Evolutionary conservation across 192 early-diverging fungal genomes (phyloP), one percentile per base, ranked within the genome.

Genomic region (Coemansia pectinata): DNA sequence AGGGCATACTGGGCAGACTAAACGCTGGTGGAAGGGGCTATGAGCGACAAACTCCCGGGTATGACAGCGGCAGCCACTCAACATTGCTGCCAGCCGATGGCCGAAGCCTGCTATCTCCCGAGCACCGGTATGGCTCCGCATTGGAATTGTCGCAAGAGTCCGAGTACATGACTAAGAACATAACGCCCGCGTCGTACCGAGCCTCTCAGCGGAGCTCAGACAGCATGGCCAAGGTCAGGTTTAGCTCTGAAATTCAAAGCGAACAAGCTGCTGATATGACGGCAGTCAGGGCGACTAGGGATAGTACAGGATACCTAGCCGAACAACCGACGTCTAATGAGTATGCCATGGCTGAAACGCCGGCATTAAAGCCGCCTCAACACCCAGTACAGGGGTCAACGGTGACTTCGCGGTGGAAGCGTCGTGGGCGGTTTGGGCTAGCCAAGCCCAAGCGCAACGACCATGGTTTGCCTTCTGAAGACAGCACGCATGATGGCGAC

Each of bases 391-490:
- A 79, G 61, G 70, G 73, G 12, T 78, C 76, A 14, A 79, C 66
- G 11, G 76, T 76, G 21, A 79, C 76, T 11, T 53, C 73, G 27
- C 76, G 77, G 36, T 83, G 76, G 76, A 72, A 65, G 67, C 79
- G 67, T 7, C 68, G 79, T 17, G 71, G 74, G n/a, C 70, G 76
- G 4, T 67, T 83, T 42, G 81, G 81, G 12, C 64, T 83, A 64
- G 81, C 70, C 40, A 83, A 83, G 55, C 81, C 81, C 14, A 74
- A 67, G 65, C 63, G 81, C 7, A 38, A 23, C 33, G 81, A 69
- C 41, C 31, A 66, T 10, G 45, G 48, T 0, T 31, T 39, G n/a
- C 50, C 44, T 14, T 61, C 69, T 8, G 76, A 78, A 12, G 69
- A 78, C 23, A 73, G 50, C 48, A 27, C 52, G 34, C 52, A 72